phyloP scores from a whole-genome alignment of 2,329 filamentous ascomycete species.

The Sporothrix globosa region DNA sequence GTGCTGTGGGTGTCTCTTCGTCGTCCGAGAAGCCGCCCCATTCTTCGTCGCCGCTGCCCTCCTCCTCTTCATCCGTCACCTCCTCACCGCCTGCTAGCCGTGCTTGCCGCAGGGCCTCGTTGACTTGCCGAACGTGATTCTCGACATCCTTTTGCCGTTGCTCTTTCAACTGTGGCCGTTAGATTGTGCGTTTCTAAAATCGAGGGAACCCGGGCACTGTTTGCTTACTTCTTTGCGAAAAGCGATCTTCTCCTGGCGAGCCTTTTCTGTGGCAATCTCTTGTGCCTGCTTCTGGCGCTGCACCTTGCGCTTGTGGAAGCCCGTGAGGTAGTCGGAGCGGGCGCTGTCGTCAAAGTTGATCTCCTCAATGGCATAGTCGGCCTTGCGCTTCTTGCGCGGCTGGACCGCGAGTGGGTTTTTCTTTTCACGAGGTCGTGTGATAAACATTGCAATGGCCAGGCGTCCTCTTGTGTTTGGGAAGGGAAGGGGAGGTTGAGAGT shows the following conservation, averaged over 20 bases:
- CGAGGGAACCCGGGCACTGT: too few species aligned
- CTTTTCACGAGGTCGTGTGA: slow-evolving; percentile 60
- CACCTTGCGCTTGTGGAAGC: slow-evolving; percentile 94
- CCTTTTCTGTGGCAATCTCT: slow-evolving; percentile 75
- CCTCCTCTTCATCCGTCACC: slow-evolving; percentile 51
- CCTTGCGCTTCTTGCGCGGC: slow-evolving; percentile 65
- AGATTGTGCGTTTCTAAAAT: neutral
- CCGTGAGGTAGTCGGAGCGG: slow-evolving; percentile 85
- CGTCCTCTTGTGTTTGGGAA: neutral
- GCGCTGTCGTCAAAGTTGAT: slow-evolving; percentile 81
- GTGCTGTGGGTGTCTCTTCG: slow-evolving; percentile 36
- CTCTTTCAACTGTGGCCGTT: slow-evolving; percentile 68
- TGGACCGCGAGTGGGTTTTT: slow-evolving; percentile 55
- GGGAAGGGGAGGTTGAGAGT: too few species aligned
- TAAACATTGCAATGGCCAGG: slow-evolving; percentile 46
- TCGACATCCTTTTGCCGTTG: slow-evolving; percentile 81
- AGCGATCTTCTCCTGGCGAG: slow-evolving; percentile 73
- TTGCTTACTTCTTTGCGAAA: slow-evolving; percentile 67
- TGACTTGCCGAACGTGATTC: slow-evolving; percentile 77
- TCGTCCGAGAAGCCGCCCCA: slow-evolving; percentile 68
- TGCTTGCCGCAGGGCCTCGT: slow-evolving; percentile 67
- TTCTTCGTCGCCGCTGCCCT: slow-evolving; percentile 48
- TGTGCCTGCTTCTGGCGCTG: slow-evolving; percentile 83
- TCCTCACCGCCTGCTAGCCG: slow-evolving; percentile 51
- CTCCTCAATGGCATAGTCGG: slow-evolving; percentile 67